Evolutionary conservation across 225 moss, liverwort and hornwort genomes (phyloP).

Genomic region (Polytrichum commune): DNA sequence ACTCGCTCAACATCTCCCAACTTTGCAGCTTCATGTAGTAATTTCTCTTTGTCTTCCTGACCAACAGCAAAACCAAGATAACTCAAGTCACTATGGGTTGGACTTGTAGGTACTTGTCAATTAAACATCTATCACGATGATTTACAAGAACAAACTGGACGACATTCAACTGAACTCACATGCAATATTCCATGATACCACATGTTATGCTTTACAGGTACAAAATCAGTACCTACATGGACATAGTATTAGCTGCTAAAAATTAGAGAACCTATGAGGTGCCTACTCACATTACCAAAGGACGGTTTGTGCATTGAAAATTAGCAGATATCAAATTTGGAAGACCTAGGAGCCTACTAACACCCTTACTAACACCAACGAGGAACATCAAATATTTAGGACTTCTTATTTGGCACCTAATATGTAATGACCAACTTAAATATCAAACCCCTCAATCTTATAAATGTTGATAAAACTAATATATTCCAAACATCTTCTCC

Average conservation of each 20-base stretch:
- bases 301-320: too few species aligned
- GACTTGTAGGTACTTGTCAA: neutral
- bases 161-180: neutral
- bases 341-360: too few species aligned
- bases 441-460: neutral
- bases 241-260: too few species aligned
- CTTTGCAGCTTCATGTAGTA: slow-evolving; percentile 65
- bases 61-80: slow-evolving; percentile 2
- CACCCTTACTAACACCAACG: neutral
- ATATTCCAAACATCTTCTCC: too few species aligned
- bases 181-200: neutral
- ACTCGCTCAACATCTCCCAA: slow-evolving; percentile 64
- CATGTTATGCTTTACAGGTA: neutral
- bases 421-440: neutral
- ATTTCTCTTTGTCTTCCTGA: slow-evolving; percentile 54
- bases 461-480: too few species aligned
- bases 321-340: too few species aligned
- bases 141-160: neutral
- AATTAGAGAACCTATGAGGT: too few species aligned
- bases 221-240: neutral
- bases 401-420: too few species aligned
- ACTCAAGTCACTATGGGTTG: neutral
- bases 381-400: slow-evolving; percentile 1
- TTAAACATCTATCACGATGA: neutral
- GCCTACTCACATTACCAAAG: too few species aligned